A percentile compares a stretch with the other conserved stretches of the same genome.
phyloP scores from a whole-genome alignment of 2,329 filamentous ascomycete genomes.

The Cladophialophora bantiana region DNA sequence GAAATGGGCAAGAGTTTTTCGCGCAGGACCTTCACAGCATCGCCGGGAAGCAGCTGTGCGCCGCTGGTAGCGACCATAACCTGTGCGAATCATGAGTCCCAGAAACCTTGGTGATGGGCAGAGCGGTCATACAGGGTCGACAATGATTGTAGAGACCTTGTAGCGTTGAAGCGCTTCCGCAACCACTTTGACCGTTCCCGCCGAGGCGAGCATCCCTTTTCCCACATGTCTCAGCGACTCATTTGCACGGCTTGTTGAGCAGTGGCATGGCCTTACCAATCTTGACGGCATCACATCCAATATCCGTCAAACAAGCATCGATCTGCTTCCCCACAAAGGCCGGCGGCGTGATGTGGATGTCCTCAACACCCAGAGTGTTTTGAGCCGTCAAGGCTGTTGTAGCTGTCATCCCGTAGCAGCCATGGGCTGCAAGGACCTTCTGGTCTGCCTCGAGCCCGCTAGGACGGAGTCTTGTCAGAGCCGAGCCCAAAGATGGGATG shows the following conservation, averaged over 20 bases:
- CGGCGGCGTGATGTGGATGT: constrained; percentile 79
- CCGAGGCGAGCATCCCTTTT: constrained; percentile 81
- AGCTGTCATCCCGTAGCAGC: constrained; percentile 94
- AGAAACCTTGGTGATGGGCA: not conserved
- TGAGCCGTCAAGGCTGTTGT: constrained; percentile 96
- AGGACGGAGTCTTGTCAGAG: constrained; percentile 24
- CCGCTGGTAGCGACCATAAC: constrained; percentile 77
- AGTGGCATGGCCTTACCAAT: constrained; percentile 66
- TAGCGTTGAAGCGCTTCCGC: constrained; percentile 67
- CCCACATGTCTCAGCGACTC: constrained; percentile 1
- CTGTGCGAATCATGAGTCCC: constrained; percentile 53
- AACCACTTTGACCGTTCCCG: constrained; percentile 72
- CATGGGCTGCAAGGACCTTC: constrained; percentile 89
- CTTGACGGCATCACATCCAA: constrained; percentile 88
- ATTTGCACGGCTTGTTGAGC: not conserved
- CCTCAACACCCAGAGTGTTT: constrained; percentile 84
- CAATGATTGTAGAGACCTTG: constrained; percentile 58
- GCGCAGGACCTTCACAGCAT: constrained; percentile 51
- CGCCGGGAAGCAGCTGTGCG: constrained; percentile 53
- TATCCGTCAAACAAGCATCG: constrained; percentile 80
- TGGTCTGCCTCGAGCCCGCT: constrained; percentile 96
- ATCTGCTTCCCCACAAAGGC: constrained; percentile 85
- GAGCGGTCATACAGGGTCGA: constrained; percentile 72
- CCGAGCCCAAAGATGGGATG: constrained; percentile 22
- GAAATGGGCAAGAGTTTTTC: constrained; percentile 53